phyloP scores from a whole-genome alignment of 768 basidiomycete genomes.

The Podaxis mareebaensis region DNA sequence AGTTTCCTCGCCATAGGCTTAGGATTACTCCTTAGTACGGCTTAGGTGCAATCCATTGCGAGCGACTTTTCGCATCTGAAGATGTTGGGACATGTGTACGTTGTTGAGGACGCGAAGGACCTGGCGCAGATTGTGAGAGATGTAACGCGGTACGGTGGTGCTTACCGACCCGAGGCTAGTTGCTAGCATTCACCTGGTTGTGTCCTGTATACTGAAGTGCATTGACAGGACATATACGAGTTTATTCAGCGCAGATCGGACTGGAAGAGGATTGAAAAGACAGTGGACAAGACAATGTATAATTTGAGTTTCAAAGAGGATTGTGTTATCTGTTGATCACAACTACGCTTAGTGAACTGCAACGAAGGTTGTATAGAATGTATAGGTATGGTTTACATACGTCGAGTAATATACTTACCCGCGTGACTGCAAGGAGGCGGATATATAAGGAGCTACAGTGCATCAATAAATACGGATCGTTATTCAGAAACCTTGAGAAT shows the following conservation, averaged over 20 bases:
- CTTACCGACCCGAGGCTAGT: conserved; percentile 87
- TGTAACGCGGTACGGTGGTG: conserved; percentile 93
- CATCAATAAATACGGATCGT: too few species aligned
- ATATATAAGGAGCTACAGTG: too few species aligned
- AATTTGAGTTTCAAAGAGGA: conserved; percentile 93
- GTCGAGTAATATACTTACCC: too few species aligned
- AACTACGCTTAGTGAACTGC: too few species aligned
- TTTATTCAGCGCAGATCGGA: conserved; percentile 93
- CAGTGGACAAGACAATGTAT: conserved; percentile 94
- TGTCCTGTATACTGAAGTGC: neutral
- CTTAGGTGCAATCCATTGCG: conserved; percentile 72
- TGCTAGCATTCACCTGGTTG: neutral
- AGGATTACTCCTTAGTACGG: neutral
- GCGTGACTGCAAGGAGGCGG: too few species aligned
- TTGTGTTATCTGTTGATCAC: conserved; percentile 55
- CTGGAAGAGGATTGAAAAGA: conserved; percentile 99
- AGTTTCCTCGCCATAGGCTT: neutral
- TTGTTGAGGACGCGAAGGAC: conserved; percentile 95
- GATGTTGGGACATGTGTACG: conserved; percentile 96
- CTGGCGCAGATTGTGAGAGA: conserved; percentile 95
- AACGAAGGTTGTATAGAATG: too few species aligned
- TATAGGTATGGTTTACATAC: too few species aligned
- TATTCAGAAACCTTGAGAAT: too few species aligned
- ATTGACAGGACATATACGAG: conserved; percentile 84
- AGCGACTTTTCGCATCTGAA: conserved; percentile 93